Evolutionary conservation across 2,329 filamentous ascomycete species (phyloP), one percentile per base, ranked within the genome.

Genomic region (Leptographium wingfieldii): DNA sequence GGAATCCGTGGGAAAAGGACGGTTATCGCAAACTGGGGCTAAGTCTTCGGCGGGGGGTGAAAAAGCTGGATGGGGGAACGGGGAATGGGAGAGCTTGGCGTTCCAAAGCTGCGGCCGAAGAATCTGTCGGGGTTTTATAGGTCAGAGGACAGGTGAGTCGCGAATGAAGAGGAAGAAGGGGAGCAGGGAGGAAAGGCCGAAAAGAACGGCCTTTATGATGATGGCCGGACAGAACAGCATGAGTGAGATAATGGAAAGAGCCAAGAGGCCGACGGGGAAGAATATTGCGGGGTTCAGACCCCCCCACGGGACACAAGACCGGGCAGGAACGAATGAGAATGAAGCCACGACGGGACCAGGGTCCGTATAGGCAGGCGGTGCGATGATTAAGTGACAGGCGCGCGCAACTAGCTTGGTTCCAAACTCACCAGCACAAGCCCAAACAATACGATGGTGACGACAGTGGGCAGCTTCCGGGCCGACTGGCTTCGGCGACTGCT

Each of bases 11-110:
- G 79, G 75, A 68, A 85, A 84, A 52, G 79, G 77, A 58, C 75
- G 77, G 60, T 78, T 80, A 66, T 78, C 73, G 73, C 83, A 86
- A 66, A 81, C 75, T 29, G 74, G 74, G 60, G 71, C 67, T 59
- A 68, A 60, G 56, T 73, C 69, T 38, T 62, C 46, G 61, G 75
- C 75, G 19, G 72, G 70, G 46, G 76, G 77, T n/a, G 77, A 79
- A 62, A 73, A 75, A 55, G 73, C 63, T 61, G 70, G 65, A 62
- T 64, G 65, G 60, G 69, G 63, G 61, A 73, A 68, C 62, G 66
- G 65, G 52, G 70, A 69, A 64, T 72, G 72, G 60, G 74, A 73
- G 65, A 77, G 71, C 71, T 76, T 77, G 70, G 74, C 70, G 73
- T 78, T 75, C 65, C 72, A 72, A 66, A 81, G 74, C 61, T 80